Conservation (phyloP, 257 asterid species). For the Primulina huaijiensis region DNA sequence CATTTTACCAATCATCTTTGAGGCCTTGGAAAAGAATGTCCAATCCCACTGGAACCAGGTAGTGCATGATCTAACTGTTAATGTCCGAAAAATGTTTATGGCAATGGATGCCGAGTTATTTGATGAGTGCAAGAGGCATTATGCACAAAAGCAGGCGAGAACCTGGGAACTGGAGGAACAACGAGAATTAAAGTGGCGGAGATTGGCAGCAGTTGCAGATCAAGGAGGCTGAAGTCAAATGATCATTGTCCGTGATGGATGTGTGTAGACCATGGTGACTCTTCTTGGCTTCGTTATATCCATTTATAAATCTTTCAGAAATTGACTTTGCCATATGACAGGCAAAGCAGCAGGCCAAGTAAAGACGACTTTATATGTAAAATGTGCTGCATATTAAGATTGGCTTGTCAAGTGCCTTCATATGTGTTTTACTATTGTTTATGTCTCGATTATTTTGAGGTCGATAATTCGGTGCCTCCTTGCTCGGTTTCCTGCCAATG, state of each 20-base stretch:
- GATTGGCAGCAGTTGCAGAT: slow-evolving; percentile 33
- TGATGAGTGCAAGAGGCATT: slow-evolving; percentile 40
- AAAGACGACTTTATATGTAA: background rate
- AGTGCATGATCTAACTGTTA: slow-evolving; percentile 38
- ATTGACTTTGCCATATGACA: background rate
- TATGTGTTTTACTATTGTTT: too few species aligned
- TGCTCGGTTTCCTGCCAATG: background rate
- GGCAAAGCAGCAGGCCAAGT: slow-evolving; percentile 15
- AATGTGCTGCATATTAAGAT: slow-evolving; percentile 1
- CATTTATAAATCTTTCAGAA: background rate
- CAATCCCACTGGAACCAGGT: slow-evolving; percentile 44
- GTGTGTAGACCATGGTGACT: background rate
- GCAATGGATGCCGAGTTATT: slow-evolving; percentile 42
- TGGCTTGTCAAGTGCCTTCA: background rate
- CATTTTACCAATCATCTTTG: slow-evolving; percentile 37
- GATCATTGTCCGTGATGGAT: background rate
- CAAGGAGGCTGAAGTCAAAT: slow-evolving; percentile 19
- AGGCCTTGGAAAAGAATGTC: slow-evolving; percentile 42
- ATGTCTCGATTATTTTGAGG: background rate
- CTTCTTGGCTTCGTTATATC: background rate
- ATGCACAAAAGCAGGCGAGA: slow-evolving; percentile 28
- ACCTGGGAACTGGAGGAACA: slow-evolving; percentile 30
- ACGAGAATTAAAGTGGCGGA: slow-evolving; percentile 38
- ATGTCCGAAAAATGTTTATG: slow-evolving; percentile 43
- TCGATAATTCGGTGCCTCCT: background rate